Evolutionary conservation across 345 rosid species (phyloP), one percentile per base, ranked within the genome.

Genomic region (Syzygium grande): DNA sequence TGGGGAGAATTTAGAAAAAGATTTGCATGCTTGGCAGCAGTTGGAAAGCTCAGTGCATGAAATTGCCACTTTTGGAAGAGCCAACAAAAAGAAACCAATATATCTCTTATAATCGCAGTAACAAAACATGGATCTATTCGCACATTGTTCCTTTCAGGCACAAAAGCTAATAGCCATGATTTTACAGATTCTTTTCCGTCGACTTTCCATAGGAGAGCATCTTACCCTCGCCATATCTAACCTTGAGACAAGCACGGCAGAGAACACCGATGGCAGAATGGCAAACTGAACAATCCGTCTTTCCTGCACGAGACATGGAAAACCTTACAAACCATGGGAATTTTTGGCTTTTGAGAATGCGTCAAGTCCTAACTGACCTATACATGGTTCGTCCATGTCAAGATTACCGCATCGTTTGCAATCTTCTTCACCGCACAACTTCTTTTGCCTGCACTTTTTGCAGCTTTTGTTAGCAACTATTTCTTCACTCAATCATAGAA

Each of bases 191-290:
- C 22, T 52, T 84, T 84, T 27, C 43, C 80, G 19, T 73, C 9
- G 13, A 73, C 49, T 73, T 73, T 73, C 49, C 83, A 73, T 52
- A 11, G 58, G 43, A 38, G 41, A 11, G 51, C 83, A 56, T 58
- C 90, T 88, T 85, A 92, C 94, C 94, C 91, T 91, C 94, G 27
- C 92, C 94, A 87, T 92, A 92, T 49, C 92, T 88, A 78, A 92
- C 88, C 52, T 84, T 88, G 87, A 92, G 92, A 87, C 94, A 92
- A 68, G 87, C 92, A 22, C 92, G 89, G 46, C 92, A 92, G 11
- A 89, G 51, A 89, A 92, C 92, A 65, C 92, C 94, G 27, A 46
- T 41, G 77, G 86, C 59, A 41, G 94, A 91, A 78, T 91, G 92
- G 78, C 94, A 92, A 59, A 89, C 87, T 29, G 92, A 91, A 58